Conservation (phyloP, 2,329 filamentous ascomycete genomes). For the Pseudopithomyces maydicus region DNA sequence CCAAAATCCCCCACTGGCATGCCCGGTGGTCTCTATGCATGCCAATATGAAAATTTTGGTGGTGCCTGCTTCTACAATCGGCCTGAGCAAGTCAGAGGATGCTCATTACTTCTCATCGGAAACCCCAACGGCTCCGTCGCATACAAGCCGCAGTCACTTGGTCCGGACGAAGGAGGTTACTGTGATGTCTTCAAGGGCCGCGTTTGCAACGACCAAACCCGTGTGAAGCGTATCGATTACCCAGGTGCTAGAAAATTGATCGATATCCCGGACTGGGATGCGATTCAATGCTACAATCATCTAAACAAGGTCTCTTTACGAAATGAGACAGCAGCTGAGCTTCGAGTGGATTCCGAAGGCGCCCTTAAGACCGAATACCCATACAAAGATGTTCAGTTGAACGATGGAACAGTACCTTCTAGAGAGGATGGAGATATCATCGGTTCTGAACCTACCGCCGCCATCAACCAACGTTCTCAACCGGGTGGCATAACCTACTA, state of each 20-base stretch:
- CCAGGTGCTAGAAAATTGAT: neutral
- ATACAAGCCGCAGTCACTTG: neutral
- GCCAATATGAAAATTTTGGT: neutral
- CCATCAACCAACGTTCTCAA: too few relatives aligned
- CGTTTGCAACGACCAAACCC: slow-evolving; percentile 1
- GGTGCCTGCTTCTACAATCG: neutral
- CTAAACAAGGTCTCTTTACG: neutral
- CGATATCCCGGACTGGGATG: neutral
- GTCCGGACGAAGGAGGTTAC: neutral
- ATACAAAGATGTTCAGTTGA: too few relatives aligned
- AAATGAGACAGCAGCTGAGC: neutral
- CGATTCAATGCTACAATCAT: neutral
- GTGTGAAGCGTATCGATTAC: neutral
- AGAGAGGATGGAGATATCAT: too few relatives aligned
- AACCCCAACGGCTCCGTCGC: neutral
- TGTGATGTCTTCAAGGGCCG: slow-evolving; percentile 1
- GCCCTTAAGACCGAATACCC: neutral
- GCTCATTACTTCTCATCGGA: neutral
- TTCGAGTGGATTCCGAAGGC: neutral
- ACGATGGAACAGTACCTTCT: too few relatives aligned
- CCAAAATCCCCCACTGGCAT: neutral
- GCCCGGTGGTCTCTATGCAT: neutral
- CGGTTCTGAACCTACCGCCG: too few relatives aligned
- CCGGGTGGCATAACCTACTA: too few relatives aligned
- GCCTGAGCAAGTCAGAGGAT: neutral